Percentiles rank a stretch among this genome's conserved stretches.
These are phyloP conservation scores for Acacia melanoxylon DNA, from an alignment of 306 rosid species.

Conservation along the genomic window DNA sequence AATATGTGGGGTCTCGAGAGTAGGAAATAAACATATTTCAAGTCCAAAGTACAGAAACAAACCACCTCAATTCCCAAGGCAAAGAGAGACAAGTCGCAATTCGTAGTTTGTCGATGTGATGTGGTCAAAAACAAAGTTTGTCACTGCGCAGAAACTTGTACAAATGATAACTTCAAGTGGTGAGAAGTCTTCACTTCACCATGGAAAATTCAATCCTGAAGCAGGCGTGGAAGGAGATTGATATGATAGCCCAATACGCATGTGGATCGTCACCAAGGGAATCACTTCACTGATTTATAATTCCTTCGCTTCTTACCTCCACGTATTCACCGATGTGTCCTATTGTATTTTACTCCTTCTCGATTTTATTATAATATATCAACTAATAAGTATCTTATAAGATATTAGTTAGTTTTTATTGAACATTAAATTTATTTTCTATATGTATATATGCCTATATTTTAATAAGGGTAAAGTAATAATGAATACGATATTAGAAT, in stretches of 20 bases:
- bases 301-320: not conserved
- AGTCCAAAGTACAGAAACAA: not conserved
- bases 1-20: no score
- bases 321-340: not conserved
- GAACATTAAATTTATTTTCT: no score
- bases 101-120: not conserved
- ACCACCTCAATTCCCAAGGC: not conserved
- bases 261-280: not conserved
- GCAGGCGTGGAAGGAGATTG: not conserved
- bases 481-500: no score
- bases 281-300: not conserved
- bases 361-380: no score
- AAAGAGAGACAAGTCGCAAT: not conserved
- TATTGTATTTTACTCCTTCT: not conserved
- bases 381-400: no score
- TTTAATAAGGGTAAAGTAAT: no score
- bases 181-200: not conserved
- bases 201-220: not conserved
- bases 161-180: not conserved
- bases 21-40: no score
- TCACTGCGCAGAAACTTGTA: not conserved
- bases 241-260: not conserved
- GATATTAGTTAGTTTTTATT: no score
- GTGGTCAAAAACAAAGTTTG: not conserved
- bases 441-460: no score